Percentiles rank a stretch among this genome's conserved stretches.
Conservation (phyloP, 306 rosid species). For the Senna tora region DNA sequence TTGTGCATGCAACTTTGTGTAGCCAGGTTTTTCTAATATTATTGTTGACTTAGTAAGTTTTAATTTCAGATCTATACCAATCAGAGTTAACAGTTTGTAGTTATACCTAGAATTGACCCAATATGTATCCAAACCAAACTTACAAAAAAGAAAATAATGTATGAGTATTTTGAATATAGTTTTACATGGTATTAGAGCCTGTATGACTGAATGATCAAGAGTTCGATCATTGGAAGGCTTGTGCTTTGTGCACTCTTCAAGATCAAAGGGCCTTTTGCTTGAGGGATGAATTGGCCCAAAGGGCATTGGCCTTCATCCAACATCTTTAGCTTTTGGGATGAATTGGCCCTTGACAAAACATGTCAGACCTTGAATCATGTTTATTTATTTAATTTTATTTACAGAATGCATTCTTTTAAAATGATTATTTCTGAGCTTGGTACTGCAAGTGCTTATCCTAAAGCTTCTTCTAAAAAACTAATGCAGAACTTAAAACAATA, state of each 20-base stretch:
- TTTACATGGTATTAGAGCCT: not conserved
- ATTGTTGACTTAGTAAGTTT: too few species aligned
- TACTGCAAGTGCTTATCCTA: not conserved
- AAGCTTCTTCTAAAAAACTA: not conserved
- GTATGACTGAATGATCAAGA: not conserved
- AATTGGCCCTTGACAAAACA: not conserved
- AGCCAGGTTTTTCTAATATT: too few species aligned
- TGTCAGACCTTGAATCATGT: not conserved
- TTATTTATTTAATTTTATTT: not conserved
- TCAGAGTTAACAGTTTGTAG: too few species aligned
- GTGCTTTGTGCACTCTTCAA: not conserved
- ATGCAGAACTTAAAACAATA: not conserved
- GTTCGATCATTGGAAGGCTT: not conserved
- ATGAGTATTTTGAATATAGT: too few species aligned
- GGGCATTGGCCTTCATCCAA: not conserved
- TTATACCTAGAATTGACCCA: too few species aligned
- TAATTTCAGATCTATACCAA: too few species aligned
- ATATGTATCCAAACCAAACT: too few species aligned
- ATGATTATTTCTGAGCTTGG: not conserved
- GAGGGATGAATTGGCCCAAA: slow-evolving; percentile 1
- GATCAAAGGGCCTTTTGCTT: not conserved
- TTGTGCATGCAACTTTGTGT: too few species aligned
- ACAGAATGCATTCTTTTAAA: not conserved
- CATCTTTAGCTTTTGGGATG: not conserved
- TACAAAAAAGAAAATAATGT: too few species aligned